phyloP scores from a whole-genome alignment of 73 alveolate genomes.

The Paramecium octaurelia region DNA sequence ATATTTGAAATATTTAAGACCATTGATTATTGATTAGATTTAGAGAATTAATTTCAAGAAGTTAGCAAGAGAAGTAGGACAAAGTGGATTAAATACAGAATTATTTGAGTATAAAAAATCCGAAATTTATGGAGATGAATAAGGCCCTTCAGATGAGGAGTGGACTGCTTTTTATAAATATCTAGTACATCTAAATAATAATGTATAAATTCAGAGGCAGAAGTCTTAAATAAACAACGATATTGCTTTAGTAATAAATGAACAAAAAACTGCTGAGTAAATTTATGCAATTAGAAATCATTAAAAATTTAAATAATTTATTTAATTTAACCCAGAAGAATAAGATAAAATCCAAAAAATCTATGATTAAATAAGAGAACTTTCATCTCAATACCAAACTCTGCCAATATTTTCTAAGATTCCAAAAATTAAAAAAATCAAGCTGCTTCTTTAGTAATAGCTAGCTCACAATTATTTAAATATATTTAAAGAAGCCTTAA shows the following conservation, averaged over 20 bases:
- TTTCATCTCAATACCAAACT: background rate
- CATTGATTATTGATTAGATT: background rate
- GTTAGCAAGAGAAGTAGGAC: background rate
- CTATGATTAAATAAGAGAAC: background rate
- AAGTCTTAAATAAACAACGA: background rate
- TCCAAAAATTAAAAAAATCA: constrained; percentile 4
- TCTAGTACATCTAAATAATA: constrained; percentile 15
- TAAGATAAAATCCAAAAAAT: background rate
- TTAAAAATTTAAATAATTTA: background rate
- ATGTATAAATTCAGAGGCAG: background rate
- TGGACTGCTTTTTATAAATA: constrained; percentile 15
- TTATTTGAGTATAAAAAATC: background rate
- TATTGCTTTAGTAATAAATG: background rate
- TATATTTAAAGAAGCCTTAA: background rate
- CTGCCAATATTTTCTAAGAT: background rate
- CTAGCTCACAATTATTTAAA: background rate
- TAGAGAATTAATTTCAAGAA: background rate
- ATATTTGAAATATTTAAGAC: background rate
- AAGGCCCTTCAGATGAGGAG: constrained; percentile 2
- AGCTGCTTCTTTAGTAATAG: background rate
- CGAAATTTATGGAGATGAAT: background rate
- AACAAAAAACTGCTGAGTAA: background rate
- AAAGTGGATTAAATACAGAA: background rate
- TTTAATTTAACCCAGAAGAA: background rate
- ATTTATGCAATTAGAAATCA: background rate